Conservation (phyloP, 2,329 filamentous ascomycete genomes). For the Fusarium luffae region DNA sequence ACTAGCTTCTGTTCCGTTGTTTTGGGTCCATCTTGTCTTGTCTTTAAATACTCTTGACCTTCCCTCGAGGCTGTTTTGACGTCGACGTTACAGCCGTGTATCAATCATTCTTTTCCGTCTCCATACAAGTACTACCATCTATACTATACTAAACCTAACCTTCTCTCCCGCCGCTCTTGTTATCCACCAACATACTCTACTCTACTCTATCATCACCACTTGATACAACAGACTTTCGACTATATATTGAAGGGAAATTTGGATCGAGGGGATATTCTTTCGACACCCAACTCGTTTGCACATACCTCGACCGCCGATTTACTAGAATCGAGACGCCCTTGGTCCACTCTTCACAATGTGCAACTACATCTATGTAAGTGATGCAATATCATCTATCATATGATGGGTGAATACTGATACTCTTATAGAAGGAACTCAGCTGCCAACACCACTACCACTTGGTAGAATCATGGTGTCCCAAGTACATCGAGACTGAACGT, state of each 20-base stretch:
- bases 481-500: slow-evolving; percentile 58
- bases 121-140: background rate
- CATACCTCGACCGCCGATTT: slow-evolving; percentile 2
- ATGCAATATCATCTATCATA: background rate
- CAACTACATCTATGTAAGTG: slow-evolving; percentile 62
- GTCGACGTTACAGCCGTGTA: slow-evolving; percentile 22
- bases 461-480: slow-evolving; percentile 59
- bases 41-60: slow-evolving; percentile 42
- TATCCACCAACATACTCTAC: slow-evolving; percentile 3
- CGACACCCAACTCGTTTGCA: background rate
- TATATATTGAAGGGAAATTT: background rate
- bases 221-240: slow-evolving; percentile 8
- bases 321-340: slow-evolving; percentile 3
- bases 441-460: slow-evolving; percentile 63
- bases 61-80: slow-evolving; percentile 27
- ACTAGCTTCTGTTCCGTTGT: slow-evolving; percentile 37
- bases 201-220: slow-evolving; percentile 10
- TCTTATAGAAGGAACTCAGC: slow-evolving; percentile 60
- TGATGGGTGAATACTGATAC: slow-evolving; percentile 21
- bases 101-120: slow-evolving; percentile 6
- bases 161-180: slow-evolving; percentile 9
- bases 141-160: slow-evolving; percentile 16
- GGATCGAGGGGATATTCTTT: background rate
- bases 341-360: slow-evolving; percentile 54
- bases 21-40: slow-evolving; percentile 41